Base-by-base conservation (phyloP, 768 basidiomycete species). In the Podaxis sp. region DNA sequence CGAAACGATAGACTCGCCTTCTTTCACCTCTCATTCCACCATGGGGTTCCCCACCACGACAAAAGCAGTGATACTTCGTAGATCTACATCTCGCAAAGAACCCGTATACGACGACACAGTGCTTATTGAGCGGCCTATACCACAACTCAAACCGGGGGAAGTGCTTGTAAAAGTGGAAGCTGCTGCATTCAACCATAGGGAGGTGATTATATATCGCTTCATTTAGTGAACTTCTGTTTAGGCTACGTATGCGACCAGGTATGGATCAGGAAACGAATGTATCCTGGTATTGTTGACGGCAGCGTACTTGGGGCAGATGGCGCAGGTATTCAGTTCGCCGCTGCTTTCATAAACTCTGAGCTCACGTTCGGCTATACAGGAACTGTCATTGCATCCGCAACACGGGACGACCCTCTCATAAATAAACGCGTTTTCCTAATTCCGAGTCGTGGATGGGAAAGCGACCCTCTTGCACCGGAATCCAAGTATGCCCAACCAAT, bases 371-470 rank as follows among this genome's bases (percentile, higher is more conserved):
- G 13, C 13, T 32, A 13, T 14, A 5, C 58, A 91, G 90, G 90
- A 10, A 77, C 74, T 2, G 86, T 93, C 7, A 69, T 91, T 23
- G 85, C 84, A 1, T 77, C 87, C 18, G 74, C 76, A 7, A 78
- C 82, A 18, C 65, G 74, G 0, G 67, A 76, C 5, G 91, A 91
- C 64, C 66, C 79, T 0, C 77, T 92, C 5, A 68, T 92, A 11
- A 71, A 79, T 47, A 80, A 79, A 62, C 84, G 87, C 38, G 90
- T 93, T 27, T 90, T 93, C 70, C 77, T 93, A n/a, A 79, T 78
- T 1, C 91, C 91, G 1, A 84, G 79, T 72, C 83, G 86, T 3
- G 91, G 90, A n/a, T 93, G 91, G 91, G 79, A 87, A 64, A 77
- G 69, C 27, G 73, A 83, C 62, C 85, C 85, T 1, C 75, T 82